phyloP scores from a whole-genome alignment of 2,329 filamentous ascomycete species.

The Pseudogymnoascus sp. region DNA sequence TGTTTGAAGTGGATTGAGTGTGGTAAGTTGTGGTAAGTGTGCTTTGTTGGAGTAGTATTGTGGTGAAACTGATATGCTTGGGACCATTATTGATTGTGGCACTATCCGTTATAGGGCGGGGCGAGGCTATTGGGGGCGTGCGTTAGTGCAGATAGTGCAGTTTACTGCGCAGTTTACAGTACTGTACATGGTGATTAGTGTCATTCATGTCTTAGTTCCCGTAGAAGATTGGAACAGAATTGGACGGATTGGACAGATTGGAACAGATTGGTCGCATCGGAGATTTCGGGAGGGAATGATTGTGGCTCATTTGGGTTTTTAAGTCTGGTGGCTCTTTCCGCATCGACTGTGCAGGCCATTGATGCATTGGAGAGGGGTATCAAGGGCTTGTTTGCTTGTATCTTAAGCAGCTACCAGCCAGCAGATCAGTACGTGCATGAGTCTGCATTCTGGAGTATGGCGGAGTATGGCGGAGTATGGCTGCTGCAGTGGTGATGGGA shows the following conservation, averaged over 20 bases:
- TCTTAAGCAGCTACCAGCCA: background rate
- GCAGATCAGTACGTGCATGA: background rate
- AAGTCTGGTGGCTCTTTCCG: too few relatives aligned
- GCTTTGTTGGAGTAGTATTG: background rate
- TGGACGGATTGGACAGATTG: too few relatives aligned
- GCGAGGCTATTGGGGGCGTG: background rate
- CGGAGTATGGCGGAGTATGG: background rate
- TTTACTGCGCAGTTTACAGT: too few relatives aligned
- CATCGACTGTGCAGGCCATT: background rate
- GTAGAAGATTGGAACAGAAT: background rate
- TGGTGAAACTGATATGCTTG: conserved; percentile 1
- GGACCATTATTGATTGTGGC: background rate
- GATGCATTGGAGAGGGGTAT: background rate
- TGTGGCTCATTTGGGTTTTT: background rate
- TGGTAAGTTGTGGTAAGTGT: background rate
- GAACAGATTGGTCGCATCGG: background rate
- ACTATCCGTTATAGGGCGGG: background rate
- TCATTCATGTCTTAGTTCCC: background rate
- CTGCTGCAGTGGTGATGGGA: too few relatives aligned
- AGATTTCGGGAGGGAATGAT: background rate
- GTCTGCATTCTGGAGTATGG: background rate
- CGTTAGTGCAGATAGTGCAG: background rate
- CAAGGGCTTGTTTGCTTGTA: too few relatives aligned
- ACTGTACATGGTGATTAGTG: background rate
- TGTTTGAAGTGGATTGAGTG: background rate